phyloP scores from a whole-genome alignment of 2,329 filamentous ascomycete genomes.

The Pseudogymnoascus sp. region DNA sequence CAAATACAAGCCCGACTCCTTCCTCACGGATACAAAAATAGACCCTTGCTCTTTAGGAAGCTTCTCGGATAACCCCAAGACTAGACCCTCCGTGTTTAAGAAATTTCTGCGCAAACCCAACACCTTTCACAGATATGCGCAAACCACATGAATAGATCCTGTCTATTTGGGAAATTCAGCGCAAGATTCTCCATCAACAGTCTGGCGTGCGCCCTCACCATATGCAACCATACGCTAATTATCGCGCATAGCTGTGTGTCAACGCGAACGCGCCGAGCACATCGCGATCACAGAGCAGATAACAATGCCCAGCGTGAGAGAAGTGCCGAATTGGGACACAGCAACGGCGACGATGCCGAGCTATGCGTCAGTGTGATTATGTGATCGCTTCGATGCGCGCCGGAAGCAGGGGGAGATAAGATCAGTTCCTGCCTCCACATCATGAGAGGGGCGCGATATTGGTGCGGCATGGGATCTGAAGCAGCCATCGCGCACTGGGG shows the following conservation, averaged over 20 bases:
- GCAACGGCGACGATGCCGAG: not conserved
- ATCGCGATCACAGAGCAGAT: not conserved
- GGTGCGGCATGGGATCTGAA: not conserved
- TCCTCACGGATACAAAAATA: not conserved
- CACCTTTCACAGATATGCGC: not conserved
- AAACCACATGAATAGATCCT: not conserved
- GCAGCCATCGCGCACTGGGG: not conserved
- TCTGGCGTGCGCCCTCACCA: not conserved
- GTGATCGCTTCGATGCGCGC: not conserved
- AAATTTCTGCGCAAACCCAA: not conserved
- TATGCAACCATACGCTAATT: not conserved
- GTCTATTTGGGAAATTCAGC: not conserved
- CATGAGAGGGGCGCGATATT: not conserved
- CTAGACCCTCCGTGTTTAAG: not conserved
- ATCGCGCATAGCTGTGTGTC: not conserved
- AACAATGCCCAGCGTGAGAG: not conserved
- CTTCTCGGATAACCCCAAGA: not conserved
- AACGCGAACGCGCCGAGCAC: not conserved
- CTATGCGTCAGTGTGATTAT: not conserved
- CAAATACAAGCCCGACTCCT: not conserved
- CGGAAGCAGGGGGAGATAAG: not conserved
- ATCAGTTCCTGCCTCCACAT: not conserved
- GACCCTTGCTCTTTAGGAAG: not conserved
- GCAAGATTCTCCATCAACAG: not conserved
- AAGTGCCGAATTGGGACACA: not conserved